Conservation (phyloP, 768 basidiomycete species). For the Russula earlei region DNA sequence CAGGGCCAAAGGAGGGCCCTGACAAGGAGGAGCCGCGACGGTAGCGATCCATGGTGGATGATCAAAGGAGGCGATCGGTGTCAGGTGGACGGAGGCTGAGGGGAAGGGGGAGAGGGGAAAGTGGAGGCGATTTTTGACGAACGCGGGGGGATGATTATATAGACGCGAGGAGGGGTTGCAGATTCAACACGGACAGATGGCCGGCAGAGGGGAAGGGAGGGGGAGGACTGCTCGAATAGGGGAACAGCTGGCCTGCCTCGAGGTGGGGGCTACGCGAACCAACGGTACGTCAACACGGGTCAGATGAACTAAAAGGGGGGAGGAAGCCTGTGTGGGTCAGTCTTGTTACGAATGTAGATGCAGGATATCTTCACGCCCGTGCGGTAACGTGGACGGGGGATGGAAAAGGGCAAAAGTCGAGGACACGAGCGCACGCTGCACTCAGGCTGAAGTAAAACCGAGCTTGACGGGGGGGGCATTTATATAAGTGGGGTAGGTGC, state of each 20-base stretch:
- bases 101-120: background rate
- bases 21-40: slow-evolving; percentile 12
- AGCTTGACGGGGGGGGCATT: background rate
- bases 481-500: background rate
- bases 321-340: slow-evolving; percentile 3
- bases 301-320: slow-evolving; percentile 7
- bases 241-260: slow-evolving; percentile 16
- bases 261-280: slow-evolving; percentile 2
- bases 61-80: background rate
- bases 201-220: background rate
- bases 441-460: background rate
- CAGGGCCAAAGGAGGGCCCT: background rate
- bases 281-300: slow-evolving; percentile 14
- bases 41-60: slow-evolving; percentile 4
- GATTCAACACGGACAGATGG: slow-evolving; percentile 5
- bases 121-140: background rate
- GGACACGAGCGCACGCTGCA: background rate
- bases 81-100: background rate
- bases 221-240: slow-evolving; percentile 4
- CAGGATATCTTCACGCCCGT: slow-evolving; percentile 4
- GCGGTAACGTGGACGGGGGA: slow-evolving; percentile 10
- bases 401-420: background rate
- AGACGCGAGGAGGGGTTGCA: background rate
- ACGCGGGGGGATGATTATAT: slow-evolving; percentile 12
- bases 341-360: slow-evolving; percentile 1